phyloP scores from a whole-genome alignment of 2,329 filamentous ascomycete genomes.

The Anthostomella pinea region DNA sequence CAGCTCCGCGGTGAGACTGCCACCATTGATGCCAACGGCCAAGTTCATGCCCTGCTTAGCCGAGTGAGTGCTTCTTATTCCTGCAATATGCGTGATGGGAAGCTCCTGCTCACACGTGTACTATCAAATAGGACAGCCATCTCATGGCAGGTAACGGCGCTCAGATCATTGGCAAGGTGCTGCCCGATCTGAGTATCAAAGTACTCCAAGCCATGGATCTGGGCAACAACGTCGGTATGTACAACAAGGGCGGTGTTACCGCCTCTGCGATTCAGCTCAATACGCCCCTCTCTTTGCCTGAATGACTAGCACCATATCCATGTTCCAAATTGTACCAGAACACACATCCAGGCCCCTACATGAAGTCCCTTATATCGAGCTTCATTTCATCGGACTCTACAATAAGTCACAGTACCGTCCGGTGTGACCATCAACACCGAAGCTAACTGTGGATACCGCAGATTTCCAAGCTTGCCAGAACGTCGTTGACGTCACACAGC shows the following conservation, averaged over 20 bases:
- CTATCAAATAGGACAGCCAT: conserved; percentile 63
- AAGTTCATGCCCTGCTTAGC: conserved; percentile 71
- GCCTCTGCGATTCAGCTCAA: neutral
- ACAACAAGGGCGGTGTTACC: conserved; percentile 1
- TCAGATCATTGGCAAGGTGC: conserved; percentile 79
- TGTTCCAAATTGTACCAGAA: neutral
- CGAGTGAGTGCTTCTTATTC: conserved; percentile 48
- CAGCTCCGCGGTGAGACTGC: conserved; percentile 80
- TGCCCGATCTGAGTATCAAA: conserved; percentile 68
- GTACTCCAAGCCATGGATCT: conserved; percentile 69
- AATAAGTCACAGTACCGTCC: neutral
- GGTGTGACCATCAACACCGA: neutral
- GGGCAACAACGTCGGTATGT: conserved; percentile 66
- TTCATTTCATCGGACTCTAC: conserved; percentile 1
- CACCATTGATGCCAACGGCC: conserved; percentile 75
- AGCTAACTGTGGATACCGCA: conserved; percentile 34
- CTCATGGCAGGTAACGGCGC: conserved; percentile 67
- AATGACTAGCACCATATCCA: neutral
- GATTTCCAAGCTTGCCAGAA: conserved; percentile 74
- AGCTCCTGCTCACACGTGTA: conserved; percentile 4
- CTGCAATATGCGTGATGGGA: neutral
- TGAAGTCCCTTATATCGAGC: too few relatives aligned
- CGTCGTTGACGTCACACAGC: conserved; percentile 83
- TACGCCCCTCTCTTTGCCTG: too few relatives aligned
- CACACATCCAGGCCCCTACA: neutral